Base-by-base conservation (phyloP, 2,329 filamentous ascomycete species). In the Colletotrichum lindemuthianum region DNA sequence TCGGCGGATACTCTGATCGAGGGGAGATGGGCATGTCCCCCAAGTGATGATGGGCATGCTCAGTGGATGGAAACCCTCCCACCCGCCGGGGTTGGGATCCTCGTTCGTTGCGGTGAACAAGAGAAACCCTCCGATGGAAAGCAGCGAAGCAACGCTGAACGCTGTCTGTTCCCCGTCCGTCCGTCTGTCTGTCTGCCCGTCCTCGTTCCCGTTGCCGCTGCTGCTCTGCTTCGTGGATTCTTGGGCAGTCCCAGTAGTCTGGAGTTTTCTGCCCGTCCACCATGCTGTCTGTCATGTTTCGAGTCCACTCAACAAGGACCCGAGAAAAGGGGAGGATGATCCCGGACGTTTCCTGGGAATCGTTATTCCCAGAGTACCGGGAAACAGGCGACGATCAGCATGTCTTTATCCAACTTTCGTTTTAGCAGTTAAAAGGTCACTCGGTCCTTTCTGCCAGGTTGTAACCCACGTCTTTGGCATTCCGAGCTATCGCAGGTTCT, bases 331-430 rank as follows among this genome's bases (percentile, higher is more conserved):
- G n/a, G 55, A 56, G 39, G 39, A 44, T 37, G 53, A 53, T 51
- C 49, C 56, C 49, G 49, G 56, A n/a, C 39, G 11, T 48, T 50
- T 54, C 44, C 44, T 32, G 13, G 15, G 39, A 56, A 55, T 60
- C n/a, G 34, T 51, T 45, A 36, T 49, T 32, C 37, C 45, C 41
- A n/a, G 16, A 51, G 13, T 13, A 16, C 15, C 50, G 45, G 43
- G 51, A 55, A 60, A 51, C 45, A 65, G 56, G 61, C 60, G 57
- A 65, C 51, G 61, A 65, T 65, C 61, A 61, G 61, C 61, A 34
- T 60, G 39, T 44, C 51, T 65, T 65, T 50, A 51, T 60, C 41
- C 50, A 36, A 60, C 37, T 47, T 15, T 65, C 39, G 61, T 60
- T 65, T 45, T 58, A 56, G 24, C 61, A 60, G 57, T 47, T 60